Evolutionary conservation across 495 filamentous ascomycete species (phyloP), one percentile per base, ranked within the genome.

Genomic region (Talaromyces trachyspermus): DNA sequence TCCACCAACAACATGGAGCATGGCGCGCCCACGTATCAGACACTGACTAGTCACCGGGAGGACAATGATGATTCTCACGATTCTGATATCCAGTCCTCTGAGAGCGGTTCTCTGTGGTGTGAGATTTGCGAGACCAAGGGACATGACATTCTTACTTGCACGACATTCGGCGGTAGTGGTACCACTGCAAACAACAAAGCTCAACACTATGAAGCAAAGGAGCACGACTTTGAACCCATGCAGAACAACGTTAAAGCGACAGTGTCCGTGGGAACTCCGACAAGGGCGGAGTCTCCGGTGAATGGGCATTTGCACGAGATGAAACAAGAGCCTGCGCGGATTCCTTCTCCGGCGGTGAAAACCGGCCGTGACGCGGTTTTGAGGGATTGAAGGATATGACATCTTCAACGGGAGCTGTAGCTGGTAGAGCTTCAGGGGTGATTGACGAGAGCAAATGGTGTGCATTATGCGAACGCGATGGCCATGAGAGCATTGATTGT

Each of bases 61-160:
- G 36, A 52, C 2, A 65, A 64, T 5, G 64, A 58, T 32, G 55
- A 59, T 2, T 68, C 66, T n/a, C 78, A 78, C 32, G 86, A 89
- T 61, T 84, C 81, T 47, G 87, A 89, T 54, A 68, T 74, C 18
- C 80, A 82, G 53, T 81, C 83, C 41, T 86, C 85, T 10, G 78
- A 80, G 35, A 88, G 85, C 58, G 76, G 70, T 51, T 82, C 81
- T 46, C 74, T 90, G 49, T 95, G 90, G 87, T 97, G 91, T 68
- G 91, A 97, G 66, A 90, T 97, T 41, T 95, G 91, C 63, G 91
- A 97, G 64, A 86, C 84, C 2, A 73, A 76, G n/a, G 91, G 91
- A 12, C 91, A 97, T 54, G 91, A 97, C 53, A 95, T 97, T 50
- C 66, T 97, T 27, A 92, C 82, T 15, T 97, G 91, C 69, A 88